A percentile compares a stretch with the other conserved stretches of the same genome.
Conservation (phyloP, 2,329 filamentous ascomycete species). For the Peltaster fructicola region DNA sequence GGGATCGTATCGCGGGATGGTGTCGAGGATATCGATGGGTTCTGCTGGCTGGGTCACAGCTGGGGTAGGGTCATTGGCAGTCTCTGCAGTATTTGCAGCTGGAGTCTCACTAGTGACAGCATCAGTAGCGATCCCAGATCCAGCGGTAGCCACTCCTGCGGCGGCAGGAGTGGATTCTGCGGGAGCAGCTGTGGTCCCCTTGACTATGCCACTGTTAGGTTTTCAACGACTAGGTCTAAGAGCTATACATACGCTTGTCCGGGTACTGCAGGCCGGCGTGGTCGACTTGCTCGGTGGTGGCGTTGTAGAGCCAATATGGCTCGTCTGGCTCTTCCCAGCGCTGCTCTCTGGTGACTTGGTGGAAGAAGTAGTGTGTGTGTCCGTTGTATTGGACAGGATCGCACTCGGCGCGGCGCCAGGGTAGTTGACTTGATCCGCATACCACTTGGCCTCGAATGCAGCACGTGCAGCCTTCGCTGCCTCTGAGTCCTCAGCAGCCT, state of each 20-base stretch:
- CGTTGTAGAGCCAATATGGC: conserved; percentile 17
- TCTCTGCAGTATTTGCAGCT: conserved; percentile 2
- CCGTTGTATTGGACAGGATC: conserved; percentile 4
- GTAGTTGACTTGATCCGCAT: conserved; percentile 1
- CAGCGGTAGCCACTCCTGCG: no score
- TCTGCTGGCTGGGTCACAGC: conserved; percentile 31
- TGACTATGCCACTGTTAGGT: neutral
- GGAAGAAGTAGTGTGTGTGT: conserved; percentile 13
- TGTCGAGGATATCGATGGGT: conserved; percentile 4
- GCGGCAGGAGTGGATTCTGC: no score
- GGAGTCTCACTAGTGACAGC: neutral
- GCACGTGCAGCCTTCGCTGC: conserved; percentile 9
- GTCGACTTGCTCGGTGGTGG: conserved; percentile 8
- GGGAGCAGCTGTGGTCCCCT: no score
- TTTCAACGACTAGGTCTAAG: neutral
- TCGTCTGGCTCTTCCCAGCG: conserved; percentile 14
- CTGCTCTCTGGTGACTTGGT: conserved; percentile 11
- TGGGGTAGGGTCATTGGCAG: conserved; percentile 23
- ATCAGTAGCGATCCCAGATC: no score
- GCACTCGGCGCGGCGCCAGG: neutral
- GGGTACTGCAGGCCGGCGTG: conserved; percentile 12
- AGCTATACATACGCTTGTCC: conserved; percentile 1
- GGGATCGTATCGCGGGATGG: conserved; percentile 80
- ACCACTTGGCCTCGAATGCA: no score
- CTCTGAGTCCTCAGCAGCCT: conserved; percentile 1